Base-by-base conservation (phyloP, 495 filamentous ascomycete genomes). In the Margaritispora aquatica region DNA sequence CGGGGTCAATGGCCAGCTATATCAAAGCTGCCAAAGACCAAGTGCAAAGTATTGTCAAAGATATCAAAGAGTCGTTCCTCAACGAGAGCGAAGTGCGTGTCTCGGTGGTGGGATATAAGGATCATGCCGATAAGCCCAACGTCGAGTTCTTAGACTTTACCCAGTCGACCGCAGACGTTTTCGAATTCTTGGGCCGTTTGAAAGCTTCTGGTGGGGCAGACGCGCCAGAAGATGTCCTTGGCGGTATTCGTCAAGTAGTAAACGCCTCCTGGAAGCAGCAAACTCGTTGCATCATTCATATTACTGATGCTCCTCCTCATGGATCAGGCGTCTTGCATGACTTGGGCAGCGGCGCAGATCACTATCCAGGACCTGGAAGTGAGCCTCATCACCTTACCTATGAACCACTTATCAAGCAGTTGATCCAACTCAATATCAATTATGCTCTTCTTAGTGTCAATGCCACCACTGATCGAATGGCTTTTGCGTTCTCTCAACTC, bases 91-190 rank as follows among this genome's bases (percentile, higher is more conserved):
- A 70, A 29, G 67, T 80, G 1, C 74, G 77, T 8, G 68, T 79
- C 34, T 74, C 68, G 1, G 69, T 75, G 1, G 71, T 75, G 0
- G 64, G 64, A 0, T 75, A 75, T 64, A 74, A 70, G 48, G 73
- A 75, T 52, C 70, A n/a, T n/a, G n/a, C n/a, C n/a, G n/a, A n/a
- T n/a, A n/a, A n/a, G n/a, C n/a, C n/a, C n/a, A n/a, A 67, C 38
- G 61, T 70, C 26, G 50, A 75, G 58, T 70, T 70, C 27, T 69
- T 74, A 26, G 69, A 75, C 54, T 75, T 75, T 57, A 74, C 71
- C 3, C 62, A 1, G 56, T 57, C 11, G 65, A 66, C 26, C 9
- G 49, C 4, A 71, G 71, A 0, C 48, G 22, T 24, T 4, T 19
- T n/a, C n/a, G n/a, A n/a, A 0, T 73, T 72, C 44, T 55, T 73